These are phyloP conservation scores for Aciculosporium take DNA, from an alignment of 2,329 filamentous ascomycete genomes.

Conservation along the genomic window DNA sequence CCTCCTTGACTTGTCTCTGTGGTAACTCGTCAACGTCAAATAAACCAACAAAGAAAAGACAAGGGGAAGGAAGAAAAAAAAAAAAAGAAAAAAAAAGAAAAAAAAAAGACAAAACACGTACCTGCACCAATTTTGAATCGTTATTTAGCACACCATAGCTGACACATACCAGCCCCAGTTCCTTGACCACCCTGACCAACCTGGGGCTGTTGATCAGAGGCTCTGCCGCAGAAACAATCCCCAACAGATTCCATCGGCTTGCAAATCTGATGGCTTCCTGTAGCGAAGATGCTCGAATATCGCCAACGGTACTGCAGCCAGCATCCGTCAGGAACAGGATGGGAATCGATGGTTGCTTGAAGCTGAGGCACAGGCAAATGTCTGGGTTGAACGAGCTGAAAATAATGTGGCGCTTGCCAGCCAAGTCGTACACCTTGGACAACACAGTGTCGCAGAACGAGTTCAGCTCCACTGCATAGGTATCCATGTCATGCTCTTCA, in stretches of 20 bases:
- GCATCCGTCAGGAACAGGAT: constrained; percentile 90
- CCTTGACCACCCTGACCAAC: constrained; percentile 84
- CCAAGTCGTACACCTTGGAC: constrained; percentile 75
- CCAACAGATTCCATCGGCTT: constrained; percentile 83
- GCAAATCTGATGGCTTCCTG: constrained; percentile 95
- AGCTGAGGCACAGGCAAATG: constrained; percentile 82
- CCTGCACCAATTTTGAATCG: constrained; percentile 69
- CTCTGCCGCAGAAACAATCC: constrained; percentile 78
- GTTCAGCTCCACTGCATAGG: constrained; percentile 89
- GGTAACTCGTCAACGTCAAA: constrained; percentile 7
- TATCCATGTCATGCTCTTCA: constrained; percentile 92
- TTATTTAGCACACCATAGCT: constrained; percentile 91
- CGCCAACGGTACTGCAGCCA: constrained; percentile 65
- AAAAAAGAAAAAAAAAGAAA: too few species aligned
- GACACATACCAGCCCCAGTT: constrained; percentile 84
- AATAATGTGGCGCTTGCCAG: constrained; percentile 74
- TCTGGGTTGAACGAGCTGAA: constrained; percentile 98
- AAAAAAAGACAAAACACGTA: constrained; percentile 28
- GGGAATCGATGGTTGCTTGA: constrained; percentile 94
- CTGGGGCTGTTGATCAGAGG: constrained; percentile 80
- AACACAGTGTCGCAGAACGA: constrained; percentile 92
- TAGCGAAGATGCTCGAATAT: constrained; percentile 77
- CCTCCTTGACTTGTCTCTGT: constrained; percentile 79
- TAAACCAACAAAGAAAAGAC: background rate
- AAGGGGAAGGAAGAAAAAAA: background rate